phyloP scores from a whole-genome alignment of 1,139 yeast species.

The Pichiaceae sp. region DNA sequence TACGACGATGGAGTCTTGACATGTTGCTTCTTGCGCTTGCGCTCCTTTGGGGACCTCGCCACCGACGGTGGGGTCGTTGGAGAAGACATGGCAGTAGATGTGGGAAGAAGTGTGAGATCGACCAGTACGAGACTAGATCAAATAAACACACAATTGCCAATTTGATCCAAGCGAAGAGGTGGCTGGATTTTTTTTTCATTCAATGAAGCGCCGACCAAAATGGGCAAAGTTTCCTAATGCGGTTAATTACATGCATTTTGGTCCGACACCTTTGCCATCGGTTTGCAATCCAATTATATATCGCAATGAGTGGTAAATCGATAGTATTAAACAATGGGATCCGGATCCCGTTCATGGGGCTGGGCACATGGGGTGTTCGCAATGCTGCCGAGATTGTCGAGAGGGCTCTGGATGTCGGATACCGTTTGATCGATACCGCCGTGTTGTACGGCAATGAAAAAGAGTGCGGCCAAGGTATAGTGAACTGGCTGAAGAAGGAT shows the following conservation, averaged over 20 bases:
- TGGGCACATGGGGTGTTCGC: constrained; percentile 40
- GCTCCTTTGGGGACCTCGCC: background rate
- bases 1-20: constrained; percentile 4
- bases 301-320: constrained; percentile 3
- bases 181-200: background rate
- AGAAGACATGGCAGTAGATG: background rate
- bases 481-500: constrained; percentile 42
- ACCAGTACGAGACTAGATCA: background rate
- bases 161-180: background rate
- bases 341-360: constrained; percentile 38
- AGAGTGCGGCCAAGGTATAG: constrained; percentile 49
- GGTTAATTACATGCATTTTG: background rate
- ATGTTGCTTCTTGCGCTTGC: background rate
- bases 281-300: too few relatives aligned
- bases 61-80: background rate
- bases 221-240: background rate
- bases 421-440: constrained; percentile 55
- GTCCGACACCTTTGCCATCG: too few relatives aligned
- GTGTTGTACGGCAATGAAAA: constrained; percentile 45
- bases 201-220: background rate
- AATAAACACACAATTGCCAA: background rate
- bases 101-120: too few relatives aligned
- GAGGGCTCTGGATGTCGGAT: constrained; percentile 38
- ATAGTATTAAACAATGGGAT: constrained; percentile 26
- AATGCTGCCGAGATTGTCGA: constrained; percentile 36